Base-by-base conservation (phyloP, 345 rosid species). In the Populus alba region DNA sequence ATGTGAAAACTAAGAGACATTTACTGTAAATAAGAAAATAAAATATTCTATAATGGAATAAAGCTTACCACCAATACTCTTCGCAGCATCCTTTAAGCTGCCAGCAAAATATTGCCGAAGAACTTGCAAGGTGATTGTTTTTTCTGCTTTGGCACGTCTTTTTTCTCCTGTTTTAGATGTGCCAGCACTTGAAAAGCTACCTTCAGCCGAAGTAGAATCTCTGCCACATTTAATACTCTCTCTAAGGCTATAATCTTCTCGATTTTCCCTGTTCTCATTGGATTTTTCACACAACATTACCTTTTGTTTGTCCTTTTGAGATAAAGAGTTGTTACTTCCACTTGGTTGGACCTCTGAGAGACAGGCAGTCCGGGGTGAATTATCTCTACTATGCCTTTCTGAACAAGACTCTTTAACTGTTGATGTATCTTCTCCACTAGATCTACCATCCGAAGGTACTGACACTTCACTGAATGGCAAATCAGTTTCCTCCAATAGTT, bases 1-100 rank as follows among this genome's bases (percentile, higher is more conserved):
- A 59, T 1, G 12, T 59, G 63, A 59, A 3, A 1, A 8, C 15
- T 3, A 57, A n/a, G 5, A 59, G 11, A n/a, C 63, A 59, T 59
- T 59, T 0, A n/a, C 51, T 7, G 31, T 7, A 51, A 65, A 25
- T 25, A 13, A 38, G 15, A 35, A 29, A 69, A 2, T 38, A 18
- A 55, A 69, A 11, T 29, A 43, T 39, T 20, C 47, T 77, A 76
- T 18, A 27, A 8, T 18, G n/a, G 20, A 74, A 43, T 31, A 71
- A 74, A 61, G 74, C 96, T 87, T 88, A 96, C 98, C 97, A 68
- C 98, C 97, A 16, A 96, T 89, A 76, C 85, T 89, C 85, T 88
- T 96, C 20, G 98, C 98, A 74, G 98, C 99, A 85, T 94, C 97
- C 88, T 96, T 96, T 55, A 94, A 88, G 77, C 95, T 94, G 71